Evolutionary conservation across 2,329 filamentous ascomycete genomes (phyloP).

Genomic region (Neophaeococcomyces mojaviensis): DNA sequence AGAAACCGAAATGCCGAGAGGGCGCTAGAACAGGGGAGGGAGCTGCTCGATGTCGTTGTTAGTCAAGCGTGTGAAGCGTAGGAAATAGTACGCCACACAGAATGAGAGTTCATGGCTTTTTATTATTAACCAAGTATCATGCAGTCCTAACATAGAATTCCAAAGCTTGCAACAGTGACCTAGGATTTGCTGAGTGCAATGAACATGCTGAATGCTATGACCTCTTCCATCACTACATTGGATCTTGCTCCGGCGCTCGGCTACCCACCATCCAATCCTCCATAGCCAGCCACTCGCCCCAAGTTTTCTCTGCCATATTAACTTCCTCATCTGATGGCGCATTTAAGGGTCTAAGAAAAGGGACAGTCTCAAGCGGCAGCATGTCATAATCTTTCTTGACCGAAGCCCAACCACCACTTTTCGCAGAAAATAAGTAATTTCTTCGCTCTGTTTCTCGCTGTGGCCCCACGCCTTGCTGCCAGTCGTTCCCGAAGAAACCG

Average conservation of each 20-base stretch:
- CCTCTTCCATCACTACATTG: too few relatives aligned
- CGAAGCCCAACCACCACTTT: constrained; percentile 80
- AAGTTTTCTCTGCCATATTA: constrained; percentile 69
- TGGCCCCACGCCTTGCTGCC: constrained; percentile 68
- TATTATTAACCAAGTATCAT: too few relatives aligned
- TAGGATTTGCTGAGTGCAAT: too few relatives aligned
- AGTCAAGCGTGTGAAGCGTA: too few relatives aligned
- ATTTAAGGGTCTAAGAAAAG: constrained; percentile 78
- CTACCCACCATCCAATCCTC: constrained; percentile 98
- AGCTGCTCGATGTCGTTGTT: too few relatives aligned
- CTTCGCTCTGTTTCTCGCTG: constrained; percentile 82
- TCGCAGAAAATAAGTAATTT: constrained; percentile 92
- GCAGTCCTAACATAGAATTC: too few relatives aligned
- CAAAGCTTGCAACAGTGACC: too few relatives aligned
- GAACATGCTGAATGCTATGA: too few relatives aligned
- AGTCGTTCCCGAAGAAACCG: constrained; percentile 95
- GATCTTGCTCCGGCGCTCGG: constrained; percentile 47
- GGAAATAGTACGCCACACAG: too few relatives aligned
- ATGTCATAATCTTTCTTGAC: constrained; percentile 92
- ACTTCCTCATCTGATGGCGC: constrained; percentile 72
- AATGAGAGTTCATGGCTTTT: too few relatives aligned
- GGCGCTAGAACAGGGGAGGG: too few relatives aligned
- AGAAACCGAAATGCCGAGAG: too few relatives aligned
- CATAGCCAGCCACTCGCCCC: constrained; percentile 95
- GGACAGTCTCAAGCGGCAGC: constrained; percentile 70